Evolutionary conservation across 768 basidiomycete genomes (phyloP), one percentile per base, ranked within the genome.

Genomic region (Tulasnella sp.): DNA sequence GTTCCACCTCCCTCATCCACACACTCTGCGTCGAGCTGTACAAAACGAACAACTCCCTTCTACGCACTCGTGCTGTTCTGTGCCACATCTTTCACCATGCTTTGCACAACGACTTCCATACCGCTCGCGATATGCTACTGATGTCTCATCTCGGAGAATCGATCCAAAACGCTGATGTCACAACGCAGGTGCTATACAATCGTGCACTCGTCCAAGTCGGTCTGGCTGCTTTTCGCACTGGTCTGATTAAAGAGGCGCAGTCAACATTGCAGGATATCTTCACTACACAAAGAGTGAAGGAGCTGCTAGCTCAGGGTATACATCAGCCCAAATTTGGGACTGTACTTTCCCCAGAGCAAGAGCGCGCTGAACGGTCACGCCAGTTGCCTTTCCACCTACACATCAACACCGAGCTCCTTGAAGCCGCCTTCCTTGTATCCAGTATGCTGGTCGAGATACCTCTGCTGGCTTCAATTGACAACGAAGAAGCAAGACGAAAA

Each of bases 351-450:
- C 89, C 89, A 1, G 95, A 99, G 65, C 95, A 99, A 67, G 95
- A 99, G 65, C 86, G 91, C 62, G 81, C 91, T 2, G 95, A 99
- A 65, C 87, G 91, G 58, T 83, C 90, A 58, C 78, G 95, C 29
- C 89, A 96, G 60, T 74, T 99, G 20, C 95, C 95, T 25, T 99
- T 98, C 81, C 95, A 99, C 66, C 86, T 98, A 84, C 95, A 99
- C 67, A 91, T 98, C 68, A 99, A 98, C 70, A 89, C 95, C 12
- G 95, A 98, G 66, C 73, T 99, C 7, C 72, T 98, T 49, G 95
- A 98, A 66, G 92, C 92, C 16, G 95, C 90, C 1, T 99, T 98
- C 72, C 74, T 99, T 37, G 91, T 95, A 15, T 92, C 89, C 13
- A 96, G 92, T 69, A 99, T 99, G 95, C 75, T 99, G 32, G 83